Percentiles rank a stretch among this genome's conserved stretches.
Conservation (phyloP, 2,329 filamentous ascomycete species). For the Exophiala xenobiotica region DNA sequence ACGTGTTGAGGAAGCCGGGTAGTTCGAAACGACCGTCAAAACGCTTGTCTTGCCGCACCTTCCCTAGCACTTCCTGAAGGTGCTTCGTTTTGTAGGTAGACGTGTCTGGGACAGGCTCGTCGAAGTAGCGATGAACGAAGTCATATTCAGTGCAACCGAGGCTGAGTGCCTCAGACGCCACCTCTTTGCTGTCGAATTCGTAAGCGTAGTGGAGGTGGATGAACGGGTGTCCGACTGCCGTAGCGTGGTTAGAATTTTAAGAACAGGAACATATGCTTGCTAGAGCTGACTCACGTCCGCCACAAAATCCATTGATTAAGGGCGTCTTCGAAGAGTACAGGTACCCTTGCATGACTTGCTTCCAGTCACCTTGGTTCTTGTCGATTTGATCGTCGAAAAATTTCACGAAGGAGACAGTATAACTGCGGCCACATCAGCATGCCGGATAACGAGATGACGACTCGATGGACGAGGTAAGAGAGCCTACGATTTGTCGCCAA, state of each 20-base stretch:
- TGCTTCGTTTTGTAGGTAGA: slow-evolving; percentile 12
- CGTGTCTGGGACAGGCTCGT: neutral
- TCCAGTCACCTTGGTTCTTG: slow-evolving; percentile 21
- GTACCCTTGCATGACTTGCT: slow-evolving; percentile 24
- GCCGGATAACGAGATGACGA: neutral
- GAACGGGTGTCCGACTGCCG: slow-evolving; percentile 53
- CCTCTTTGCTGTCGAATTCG: slow-evolving; percentile 9
- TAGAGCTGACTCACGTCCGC: slow-evolving; percentile 14
- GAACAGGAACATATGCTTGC: neutral
- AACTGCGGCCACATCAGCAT: neutral
- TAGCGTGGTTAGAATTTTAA: slow-evolving; percentile 3
- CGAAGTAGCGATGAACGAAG: slow-evolving; percentile 1
- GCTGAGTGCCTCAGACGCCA: slow-evolving; percentile 10
- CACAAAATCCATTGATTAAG: slow-evolving; percentile 23
- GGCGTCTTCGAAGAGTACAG: slow-evolving; percentile 29
- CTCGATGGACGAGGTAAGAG: neutral
- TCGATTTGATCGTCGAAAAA: slow-evolving; percentile 26
- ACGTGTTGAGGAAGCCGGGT: slow-evolving; percentile 6
- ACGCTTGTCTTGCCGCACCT: slow-evolving; percentile 7
- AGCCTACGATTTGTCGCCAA: slow-evolving; percentile 2
- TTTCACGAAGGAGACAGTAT: slow-evolving; percentile 23
- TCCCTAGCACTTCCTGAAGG: slow-evolving; percentile 8
- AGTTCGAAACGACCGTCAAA: slow-evolving; percentile 8
- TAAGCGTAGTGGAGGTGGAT: slow-evolving; percentile 19
- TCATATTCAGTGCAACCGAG: slow-evolving; percentile 16